Conservation (phyloP, 192 early-diverging fungal species). For the Entophlyctis helioformis region DNA sequence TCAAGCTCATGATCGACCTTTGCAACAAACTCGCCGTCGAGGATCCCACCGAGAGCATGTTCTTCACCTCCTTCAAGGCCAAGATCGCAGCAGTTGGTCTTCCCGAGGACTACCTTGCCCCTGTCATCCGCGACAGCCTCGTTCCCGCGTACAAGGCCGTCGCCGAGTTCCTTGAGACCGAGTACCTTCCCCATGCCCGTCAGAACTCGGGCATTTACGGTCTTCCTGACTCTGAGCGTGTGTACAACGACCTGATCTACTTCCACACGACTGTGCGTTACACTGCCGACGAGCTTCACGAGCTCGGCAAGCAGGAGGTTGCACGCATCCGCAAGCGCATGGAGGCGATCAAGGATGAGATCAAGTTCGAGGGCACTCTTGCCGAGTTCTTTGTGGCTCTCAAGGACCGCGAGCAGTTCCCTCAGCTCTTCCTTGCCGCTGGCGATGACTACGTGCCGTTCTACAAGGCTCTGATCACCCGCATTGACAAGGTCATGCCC, state of each 20-base stretch:
- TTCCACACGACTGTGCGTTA: slow-evolving; percentile 12
- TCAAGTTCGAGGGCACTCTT: no score
- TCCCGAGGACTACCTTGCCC: slow-evolving; percentile 11
- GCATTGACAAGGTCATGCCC: slow-evolving; percentile 10
- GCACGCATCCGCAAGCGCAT: slow-evolving; percentile 16
- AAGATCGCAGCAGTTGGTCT: slow-evolving; percentile 3
- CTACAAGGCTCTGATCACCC: slow-evolving; percentile 5
- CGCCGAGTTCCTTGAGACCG: slow-evolving; percentile 14
- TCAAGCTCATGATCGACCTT: slow-evolving; percentile 14
- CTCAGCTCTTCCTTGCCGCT: slow-evolving; percentile 15
- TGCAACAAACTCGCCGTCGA: slow-evolving; percentile 2
- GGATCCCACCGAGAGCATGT: neutral
- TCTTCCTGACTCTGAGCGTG: slow-evolving; percentile 7
- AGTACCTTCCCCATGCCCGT: slow-evolving; percentile 19
- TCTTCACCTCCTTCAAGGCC: slow-evolving; percentile 2
- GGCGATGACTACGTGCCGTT: slow-evolving; percentile 11
- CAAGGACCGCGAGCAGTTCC: slow-evolving; percentile 17
- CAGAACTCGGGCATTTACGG: slow-evolving; percentile 13
- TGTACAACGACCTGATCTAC: slow-evolving; percentile 16
- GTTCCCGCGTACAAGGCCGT: slow-evolving; percentile 7
- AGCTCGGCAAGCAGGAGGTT: slow-evolving; percentile 21
- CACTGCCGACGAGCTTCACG: slow-evolving; percentile 21
- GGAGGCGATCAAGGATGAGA: no score
- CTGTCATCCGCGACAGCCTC: slow-evolving; percentile 8
- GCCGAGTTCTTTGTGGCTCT: no score